Evolutionary conservation across 2,329 filamentous ascomycete species (phyloP), one percentile per base, ranked within the genome.

Genomic region (Fonsecaea nubica): DNA sequence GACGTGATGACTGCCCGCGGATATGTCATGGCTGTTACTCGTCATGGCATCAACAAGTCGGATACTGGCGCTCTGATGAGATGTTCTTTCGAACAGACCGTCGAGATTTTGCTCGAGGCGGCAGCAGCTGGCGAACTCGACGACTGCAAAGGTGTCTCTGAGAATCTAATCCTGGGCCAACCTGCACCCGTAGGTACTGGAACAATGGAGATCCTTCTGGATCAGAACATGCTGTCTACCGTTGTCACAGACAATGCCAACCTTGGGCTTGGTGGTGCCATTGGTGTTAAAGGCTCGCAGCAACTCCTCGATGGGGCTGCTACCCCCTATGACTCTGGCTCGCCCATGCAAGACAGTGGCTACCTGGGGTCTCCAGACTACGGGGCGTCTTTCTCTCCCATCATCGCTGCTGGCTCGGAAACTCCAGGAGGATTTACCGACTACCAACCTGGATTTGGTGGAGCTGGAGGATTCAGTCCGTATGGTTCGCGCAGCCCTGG

Each of bases 1-100:
- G 95, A 99, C 81, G 92, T 99, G 70, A 99, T 99, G 95, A 97
- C 93, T 33, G 93, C 96, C 75, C 88, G 95, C 75, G 95, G 95
- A 72, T 90, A 91, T 74, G 89, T 99, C 75, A 97, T 97, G 79
- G 94, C 95, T 13, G 94, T 99, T 70, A 99, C 95, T 63, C 92
- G 95, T 80, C 95, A 99, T 77, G 95, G 95, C 81, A 99, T 99
- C 83, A 99, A 99, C 83, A 89, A 95, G 74, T 92, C 94, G 32
- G 95, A 99, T 77, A 99, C 96, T 69, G 95, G 95, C 83, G 96
- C 95, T 9, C 85, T 99, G 74, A 99, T 99, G 95, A 91, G 95
- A 79, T 99, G 96, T 85, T 99, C 95, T 1, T 99, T 99, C 81
- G 95, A 99, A 81, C 96, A 99, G 80, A 99, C 95, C 0, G 95